Conservation (phyloP, 2,329 filamentous ascomycete species). For the Thielaviopsis punctulata region DNA sequence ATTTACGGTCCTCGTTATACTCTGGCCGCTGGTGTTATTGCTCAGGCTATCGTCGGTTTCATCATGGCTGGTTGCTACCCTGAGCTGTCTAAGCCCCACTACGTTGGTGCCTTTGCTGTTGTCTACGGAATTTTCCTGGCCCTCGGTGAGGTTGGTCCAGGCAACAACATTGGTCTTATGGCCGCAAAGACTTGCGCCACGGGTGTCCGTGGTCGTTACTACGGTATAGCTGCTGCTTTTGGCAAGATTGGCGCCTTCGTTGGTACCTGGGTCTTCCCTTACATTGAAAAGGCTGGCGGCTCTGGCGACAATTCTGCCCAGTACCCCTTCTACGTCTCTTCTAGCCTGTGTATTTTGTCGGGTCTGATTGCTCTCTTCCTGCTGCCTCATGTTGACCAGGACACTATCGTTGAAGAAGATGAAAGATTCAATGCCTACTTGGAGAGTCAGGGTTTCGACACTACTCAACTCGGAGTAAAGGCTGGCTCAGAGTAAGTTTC, state of each 20-base stretch:
- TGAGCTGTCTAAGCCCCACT: conserved; percentile 41
- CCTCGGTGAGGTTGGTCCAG: conserved; percentile 48
- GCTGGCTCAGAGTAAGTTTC: conserved; percentile 14
- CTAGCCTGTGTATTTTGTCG: conserved; percentile 57
- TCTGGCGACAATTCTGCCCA: conserved; percentile 46
- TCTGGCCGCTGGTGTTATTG: conserved; percentile 49
- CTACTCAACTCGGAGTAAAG: conserved; percentile 31
- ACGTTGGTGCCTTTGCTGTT: conserved; percentile 22
- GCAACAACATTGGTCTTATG: conserved; percentile 78
- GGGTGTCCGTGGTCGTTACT: conserved; percentile 61
- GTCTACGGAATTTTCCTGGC: conserved; percentile 23
- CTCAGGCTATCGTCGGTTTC: conserved; percentile 68
- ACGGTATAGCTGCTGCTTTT: conserved; percentile 52
- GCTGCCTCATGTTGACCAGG: conserved; percentile 64
- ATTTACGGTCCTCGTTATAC: conserved; percentile 62
- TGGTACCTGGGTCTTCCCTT: conserved; percentile 66
- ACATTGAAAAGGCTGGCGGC: conserved; percentile 45
- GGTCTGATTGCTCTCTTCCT: conserved; percentile 41
- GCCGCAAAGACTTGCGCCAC: conserved; percentile 81
- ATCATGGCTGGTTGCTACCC: conserved; percentile 72
- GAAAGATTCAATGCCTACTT: conserved; percentile 57
- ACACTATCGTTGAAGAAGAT: conserved; percentile 72
- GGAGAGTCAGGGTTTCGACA: conserved; percentile 59
- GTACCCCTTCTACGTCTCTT: conserved; percentile 81
- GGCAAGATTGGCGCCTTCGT: conserved; percentile 75